These are phyloP conservation scores for Trametes gibbosa DNA, from an alignment of 768 basidiomycete species.

Conservation along the genomic window DNA sequence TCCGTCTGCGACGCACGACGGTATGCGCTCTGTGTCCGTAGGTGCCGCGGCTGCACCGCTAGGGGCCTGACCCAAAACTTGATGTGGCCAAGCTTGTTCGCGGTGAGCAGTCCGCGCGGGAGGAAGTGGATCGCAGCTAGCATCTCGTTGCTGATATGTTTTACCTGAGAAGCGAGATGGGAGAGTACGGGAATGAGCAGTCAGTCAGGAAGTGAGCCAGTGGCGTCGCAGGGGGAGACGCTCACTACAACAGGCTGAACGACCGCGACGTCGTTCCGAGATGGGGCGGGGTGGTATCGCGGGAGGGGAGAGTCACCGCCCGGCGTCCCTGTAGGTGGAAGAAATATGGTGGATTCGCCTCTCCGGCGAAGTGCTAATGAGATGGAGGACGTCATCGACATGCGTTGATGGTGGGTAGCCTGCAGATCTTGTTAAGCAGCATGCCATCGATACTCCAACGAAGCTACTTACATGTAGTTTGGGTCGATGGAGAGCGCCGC, in stretches of 20 bases:
- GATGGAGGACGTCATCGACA: constrained; percentile 75
- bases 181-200: neutral
- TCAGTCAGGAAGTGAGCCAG: neutral
- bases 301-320: constrained; percentile 42
- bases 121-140: constrained; percentile 74
- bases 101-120: constrained; percentile 74
- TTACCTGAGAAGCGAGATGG: constrained; percentile 49
- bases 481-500: constrained; percentile 85
- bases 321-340: constrained; percentile 42
- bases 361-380: constrained; percentile 68
- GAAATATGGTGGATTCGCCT: constrained; percentile 49
- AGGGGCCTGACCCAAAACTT: constrained; percentile 85
- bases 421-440: constrained; percentile 18
- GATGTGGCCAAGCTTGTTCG: constrained; percentile 73
- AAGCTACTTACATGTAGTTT: constrained; percentile 57
- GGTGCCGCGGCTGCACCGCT: constrained; percentile 35
- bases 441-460: neutral
- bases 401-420: constrained; percentile 65
- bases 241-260: constrained; percentile 87
- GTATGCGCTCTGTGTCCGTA: constrained; percentile 23
- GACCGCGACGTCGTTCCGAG: constrained; percentile 84
- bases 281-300: constrained; percentile 85
- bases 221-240: constrained; percentile 10
- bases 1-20: constrained; percentile 20
- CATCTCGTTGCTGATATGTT: constrained; percentile 78